Evolutionary conservation across 2,329 filamentous ascomycete species (phyloP).

Genomic region (Colletotrichum filicis): DNA sequence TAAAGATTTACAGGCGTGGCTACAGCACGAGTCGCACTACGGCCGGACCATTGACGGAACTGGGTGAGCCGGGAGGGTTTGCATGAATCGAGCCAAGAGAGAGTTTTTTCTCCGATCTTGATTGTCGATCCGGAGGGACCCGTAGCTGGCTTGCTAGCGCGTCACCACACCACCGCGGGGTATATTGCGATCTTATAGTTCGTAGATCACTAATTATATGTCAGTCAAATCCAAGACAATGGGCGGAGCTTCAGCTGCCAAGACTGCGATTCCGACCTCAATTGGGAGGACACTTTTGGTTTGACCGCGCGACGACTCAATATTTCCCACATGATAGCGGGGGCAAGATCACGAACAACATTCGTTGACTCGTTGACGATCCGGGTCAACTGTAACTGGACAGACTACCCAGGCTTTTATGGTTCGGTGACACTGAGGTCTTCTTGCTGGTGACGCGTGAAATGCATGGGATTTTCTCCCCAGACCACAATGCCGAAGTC

Average conservation of each 20-base stretch:
- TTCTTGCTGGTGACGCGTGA: background rate
- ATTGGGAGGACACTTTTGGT: background rate
- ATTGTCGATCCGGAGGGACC: background rate
- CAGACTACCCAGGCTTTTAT: background rate
- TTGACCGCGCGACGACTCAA: background rate
- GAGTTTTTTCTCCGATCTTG: background rate
- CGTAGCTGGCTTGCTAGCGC: background rate
- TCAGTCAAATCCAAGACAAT: background rate
- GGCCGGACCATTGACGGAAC: background rate
- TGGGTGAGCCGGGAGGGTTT: background rate
- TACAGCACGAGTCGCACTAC: background rate
- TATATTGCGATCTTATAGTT: background rate
- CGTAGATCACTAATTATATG: background rate
- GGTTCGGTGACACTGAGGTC: background rate
- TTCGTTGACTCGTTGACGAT: background rate
- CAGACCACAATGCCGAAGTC: background rate
- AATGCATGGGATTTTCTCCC: background rate
- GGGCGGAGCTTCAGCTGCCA: background rate
- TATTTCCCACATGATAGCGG: background rate
- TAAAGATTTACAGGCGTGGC: background rate
- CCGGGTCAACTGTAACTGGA: background rate
- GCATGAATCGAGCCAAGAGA: background rate
- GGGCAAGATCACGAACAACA: background rate
- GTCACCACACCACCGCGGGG: too few species aligned
- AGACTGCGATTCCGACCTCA: background rate